These are phyloP conservation scores for Castanea sativa DNA, from an alignment of 306 rosid genomes.

Conservation along the genomic window DNA sequence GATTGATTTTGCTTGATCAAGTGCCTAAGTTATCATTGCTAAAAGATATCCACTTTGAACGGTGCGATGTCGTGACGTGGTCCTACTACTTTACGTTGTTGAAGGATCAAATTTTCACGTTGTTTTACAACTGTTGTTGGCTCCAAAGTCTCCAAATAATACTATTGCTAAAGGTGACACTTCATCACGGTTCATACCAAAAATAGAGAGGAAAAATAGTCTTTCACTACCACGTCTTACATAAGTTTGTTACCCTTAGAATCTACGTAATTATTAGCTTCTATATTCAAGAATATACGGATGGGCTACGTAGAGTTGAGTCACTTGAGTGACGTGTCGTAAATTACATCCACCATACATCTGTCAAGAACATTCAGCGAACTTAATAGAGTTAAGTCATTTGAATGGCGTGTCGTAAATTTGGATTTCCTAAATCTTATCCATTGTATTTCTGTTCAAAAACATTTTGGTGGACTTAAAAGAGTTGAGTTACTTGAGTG, in stretches of 20 bases:
- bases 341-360: too few relatives aligned
- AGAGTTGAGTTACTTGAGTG: too few relatives aligned
- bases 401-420: too few relatives aligned
- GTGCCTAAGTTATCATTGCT: not conserved
- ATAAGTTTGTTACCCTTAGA: too few relatives aligned
- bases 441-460: too few relatives aligned
- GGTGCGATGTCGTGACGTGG: not conserved
- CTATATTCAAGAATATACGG: too few relatives aligned
- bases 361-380: rapidly evolving
- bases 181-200: not conserved
- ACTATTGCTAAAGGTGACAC: not conserved
- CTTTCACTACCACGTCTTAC: not conserved
- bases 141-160: not conserved
- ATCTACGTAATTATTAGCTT: too few relatives aligned
- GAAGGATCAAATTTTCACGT: not conserved
- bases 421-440: too few relatives aligned
- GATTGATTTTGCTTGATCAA: not conserved
- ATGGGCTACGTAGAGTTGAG: too few relatives aligned
- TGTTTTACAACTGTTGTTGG: not conserved
- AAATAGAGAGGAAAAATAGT: not conserved
- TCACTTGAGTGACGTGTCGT: too few relatives aligned
- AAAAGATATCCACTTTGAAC: not conserved
- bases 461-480: too few relatives aligned
- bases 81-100: not conserved
- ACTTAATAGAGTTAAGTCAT: too few relatives aligned